Evolutionary conservation across 768 basidiomycete genomes (phyloP), one percentile per base, ranked within the genome.

Genomic region (Phanerochaete sordida): DNA sequence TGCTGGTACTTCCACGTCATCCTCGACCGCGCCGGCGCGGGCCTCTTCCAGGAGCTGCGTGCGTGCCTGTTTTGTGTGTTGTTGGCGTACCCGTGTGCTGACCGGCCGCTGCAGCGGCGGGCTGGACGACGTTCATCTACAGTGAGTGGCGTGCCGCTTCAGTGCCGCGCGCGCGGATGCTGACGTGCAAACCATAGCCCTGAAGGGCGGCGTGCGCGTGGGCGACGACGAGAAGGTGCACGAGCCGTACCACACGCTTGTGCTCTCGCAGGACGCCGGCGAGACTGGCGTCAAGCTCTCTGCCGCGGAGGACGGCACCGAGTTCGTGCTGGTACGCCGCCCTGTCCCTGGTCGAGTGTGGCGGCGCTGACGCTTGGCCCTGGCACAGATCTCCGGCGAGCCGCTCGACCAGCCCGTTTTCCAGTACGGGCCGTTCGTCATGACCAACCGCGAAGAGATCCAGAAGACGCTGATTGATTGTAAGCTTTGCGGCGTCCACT

Each of bases 71-170:
- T n/a, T 43, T 35, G 16, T 37, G 35, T 58, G 21, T 45, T 43
- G 1, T 55, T 55, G 23, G 8, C 12, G n/a, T 27, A 9, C 21
- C n/a, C 31, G 60, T 1, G 31, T 28, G 48, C 55, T 57, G 51
- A 59, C 46, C 39, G 39, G 44, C 21, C 45, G 13, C 46, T 46
- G 12, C 59, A 91, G 91, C 91, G 5, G 65, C 76, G n/a, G 88
- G 87, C 19, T 98, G 96, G 96, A 97, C 93, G 6, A 73, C 90
- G 0, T 97, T 98, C 69, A 75, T 89, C 27, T 96, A 95, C 71
- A 79, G 91, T 92, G 69, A 63, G 87, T 69, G 16, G 55, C 39
- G 0, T 7, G n/a, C 23, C 11, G 24, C 7, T 35, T 6, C 6
- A 15, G 45, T 26, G 39, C 0, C 28, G 53, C 26, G 9, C 19